These are phyloP conservation scores for Cyberlindnera nakhonratchasimensis DNA, from an alignment of 805 yeast genomes.

Conservation along the genomic window DNA sequence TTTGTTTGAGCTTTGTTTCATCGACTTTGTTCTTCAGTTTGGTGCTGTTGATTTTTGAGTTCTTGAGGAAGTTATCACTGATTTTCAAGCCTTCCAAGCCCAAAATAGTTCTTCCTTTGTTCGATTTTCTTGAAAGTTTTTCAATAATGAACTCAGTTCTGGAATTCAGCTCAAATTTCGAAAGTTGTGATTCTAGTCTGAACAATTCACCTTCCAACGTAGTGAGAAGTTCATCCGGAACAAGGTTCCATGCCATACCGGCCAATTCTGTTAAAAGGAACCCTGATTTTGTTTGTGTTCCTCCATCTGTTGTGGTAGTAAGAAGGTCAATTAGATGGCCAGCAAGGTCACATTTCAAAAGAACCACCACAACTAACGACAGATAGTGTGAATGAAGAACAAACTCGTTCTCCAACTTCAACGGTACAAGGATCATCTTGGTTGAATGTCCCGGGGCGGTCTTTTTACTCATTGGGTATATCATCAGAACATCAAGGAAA, in stretches of 20 bases:
- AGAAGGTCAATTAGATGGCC: conserved; percentile 43
- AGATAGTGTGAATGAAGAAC: conserved; percentile 57
- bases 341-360: conserved; percentile 55
- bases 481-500: conserved; percentile 61
- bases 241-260: conserved; percentile 46
- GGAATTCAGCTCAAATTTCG: neutral
- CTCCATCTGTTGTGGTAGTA: conserved; percentile 41
- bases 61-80: conserved; percentile 23
- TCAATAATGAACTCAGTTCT: conserved; percentile 48
- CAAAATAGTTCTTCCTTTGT: conserved; percentile 35
- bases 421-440: conserved; percentile 24
- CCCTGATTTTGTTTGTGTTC: conserved; percentile 55
- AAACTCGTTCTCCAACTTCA: conserved; percentile 40
- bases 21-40: conserved; percentile 34
- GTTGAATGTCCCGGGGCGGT: conserved; percentile 9
- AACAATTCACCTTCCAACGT: conserved; percentile 3
- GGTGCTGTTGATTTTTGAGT: conserved; percentile 19
- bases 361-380: conserved; percentile 53
- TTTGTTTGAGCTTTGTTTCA: conserved; percentile 61
- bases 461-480: conserved; percentile 44
- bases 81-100: conserved; percentile 31
- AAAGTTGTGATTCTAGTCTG: neutral
- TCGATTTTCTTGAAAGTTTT: conserved; percentile 36
- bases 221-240: conserved; percentile 46
- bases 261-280: conserved; percentile 60